Evolutionary conservation across 257 asterid species (phyloP), one percentile per base, ranked within the genome.

Genomic region (Rehmannia glutinosa): DNA sequence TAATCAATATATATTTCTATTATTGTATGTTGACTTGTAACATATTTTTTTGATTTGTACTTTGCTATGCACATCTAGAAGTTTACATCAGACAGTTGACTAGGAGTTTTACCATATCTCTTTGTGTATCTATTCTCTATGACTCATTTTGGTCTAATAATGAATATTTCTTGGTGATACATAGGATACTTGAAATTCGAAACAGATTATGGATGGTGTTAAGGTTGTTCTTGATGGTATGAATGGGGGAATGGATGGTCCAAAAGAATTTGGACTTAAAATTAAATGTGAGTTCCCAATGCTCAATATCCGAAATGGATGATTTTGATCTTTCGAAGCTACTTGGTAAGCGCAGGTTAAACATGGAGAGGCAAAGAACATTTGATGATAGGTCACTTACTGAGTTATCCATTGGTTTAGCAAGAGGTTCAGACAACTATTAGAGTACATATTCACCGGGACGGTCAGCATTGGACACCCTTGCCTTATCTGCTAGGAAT

Each of bases 321-420:
- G 90, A 80, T 63, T 71, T 21, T 64, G 89, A 89, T 69, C 84
- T 89, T 54, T 66, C 85, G 10, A 89, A 83, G 85, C 83, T 84
- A 69, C 84, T 78, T 4, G 87, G 81, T 53, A 86, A 71, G 87
- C 89, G 90, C 1, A 89, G 87, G 68, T 33, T 86, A 57, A 86
- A 81, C 68, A 74, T 79, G 3, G 91, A 84, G 76, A 78, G 95
- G 75, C 76, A 89, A 79, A 89, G 86, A 66, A 86, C 92, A 6
- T 83, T 83, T 61, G 95, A 87, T 41, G 92, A 89, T 82, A 81
- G 95, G 74, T 89, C 96, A 21, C 71, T 86, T 19, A 86, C 90
- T 65, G 95, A 89, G 84, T 72, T 89, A 69, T 81, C 95, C 1
- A 67, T 80, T 65, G 92, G 87, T 54, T 59, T 86, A 64, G 47